phyloP scores from a whole-genome alignment of 352 stramenopile species.

The Thraustotheca clavata region DNA sequence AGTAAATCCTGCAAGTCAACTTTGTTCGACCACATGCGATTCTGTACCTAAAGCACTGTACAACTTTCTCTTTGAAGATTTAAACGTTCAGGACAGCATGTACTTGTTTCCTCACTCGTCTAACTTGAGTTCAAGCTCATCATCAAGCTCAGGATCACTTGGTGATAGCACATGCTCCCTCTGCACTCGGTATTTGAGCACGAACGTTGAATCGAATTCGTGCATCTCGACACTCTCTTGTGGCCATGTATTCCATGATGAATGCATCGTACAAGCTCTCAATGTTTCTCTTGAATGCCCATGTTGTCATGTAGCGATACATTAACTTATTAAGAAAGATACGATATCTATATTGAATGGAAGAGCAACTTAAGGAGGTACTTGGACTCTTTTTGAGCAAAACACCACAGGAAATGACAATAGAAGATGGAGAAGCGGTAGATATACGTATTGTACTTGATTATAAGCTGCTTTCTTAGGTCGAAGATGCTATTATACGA shows the following conservation, averaged over 20 bases:
- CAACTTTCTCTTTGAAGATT: conserved; percentile 9
- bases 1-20: neutral
- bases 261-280: conserved; percentile 71
- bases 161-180: neutral
- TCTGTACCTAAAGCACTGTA: neutral
- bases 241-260: conserved; percentile 51
- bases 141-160: neutral
- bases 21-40: neutral
- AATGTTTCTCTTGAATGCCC: conserved; percentile 62
- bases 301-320: conserved; percentile 28
- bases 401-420: neutral
- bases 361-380: neutral
- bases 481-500: conserved; percentile 3
- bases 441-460: neutral
- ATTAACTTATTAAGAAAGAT: conserved; percentile 8
- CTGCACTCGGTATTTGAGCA: neutral
- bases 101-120: neutral
- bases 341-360: neutral
- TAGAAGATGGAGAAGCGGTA: conserved; percentile 14
- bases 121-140: neutral
- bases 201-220: neutral
- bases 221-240: conserved; percentile 67
- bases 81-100: neutral
- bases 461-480: neutral
- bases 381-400: conserved; percentile 4